A percentile compares a stretch with the other conserved stretches of the same genome.
These are phyloP conservation scores for Trichoderma virens DNA, from an alignment of 495 filamentous ascomycete genomes.

Conservation along the genomic window DNA sequence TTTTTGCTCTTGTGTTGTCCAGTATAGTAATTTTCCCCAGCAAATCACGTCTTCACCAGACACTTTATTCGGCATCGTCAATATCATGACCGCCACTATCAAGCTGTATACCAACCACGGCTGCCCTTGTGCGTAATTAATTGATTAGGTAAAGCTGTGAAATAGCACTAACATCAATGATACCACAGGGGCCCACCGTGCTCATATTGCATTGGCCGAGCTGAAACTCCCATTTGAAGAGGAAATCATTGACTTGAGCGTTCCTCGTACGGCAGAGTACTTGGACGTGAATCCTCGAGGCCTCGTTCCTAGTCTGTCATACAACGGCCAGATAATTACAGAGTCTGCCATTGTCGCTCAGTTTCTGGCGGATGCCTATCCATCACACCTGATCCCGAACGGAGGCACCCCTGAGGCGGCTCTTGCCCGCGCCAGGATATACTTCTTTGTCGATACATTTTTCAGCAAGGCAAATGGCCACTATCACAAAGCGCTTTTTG, in stretches of 20 bases:
- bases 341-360: slow-evolving; percentile 67
- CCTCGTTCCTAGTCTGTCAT: slow-evolving; percentile 65
- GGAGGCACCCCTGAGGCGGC: slow-evolving; percentile 34
- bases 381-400: slow-evolving; percentile 43
- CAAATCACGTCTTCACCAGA: no score
- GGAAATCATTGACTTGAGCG: slow-evolving; percentile 67
- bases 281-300: slow-evolving; percentile 80
- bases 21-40: not conserved
- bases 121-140: slow-evolving; percentile 52
- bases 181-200: slow-evolving; percentile 70
- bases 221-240: slow-evolving; percentile 68
- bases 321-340: slow-evolving; percentile 63
- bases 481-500: slow-evolving; percentile 34
- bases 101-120: slow-evolving; percentile 65
- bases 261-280: slow-evolving; percentile 74
- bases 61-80: not conserved
- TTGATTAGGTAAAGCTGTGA: not conserved
- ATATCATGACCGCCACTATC: slow-evolving; percentile 25
- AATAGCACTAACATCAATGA: not conserved
- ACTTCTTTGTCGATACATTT: slow-evolving; percentile 74
- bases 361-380: slow-evolving; percentile 56
- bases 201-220: slow-evolving; percentile 68
- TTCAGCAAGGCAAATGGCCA: slow-evolving; percentile 49
- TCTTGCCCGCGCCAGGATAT: slow-evolving; percentile 54
- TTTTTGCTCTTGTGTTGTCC: not conserved